These are phyloP conservation scores for Colletotrichum euphorbiae DNA, from an alignment of 2,329 filamentous ascomycete genomes.

Conservation along the genomic window DNA sequence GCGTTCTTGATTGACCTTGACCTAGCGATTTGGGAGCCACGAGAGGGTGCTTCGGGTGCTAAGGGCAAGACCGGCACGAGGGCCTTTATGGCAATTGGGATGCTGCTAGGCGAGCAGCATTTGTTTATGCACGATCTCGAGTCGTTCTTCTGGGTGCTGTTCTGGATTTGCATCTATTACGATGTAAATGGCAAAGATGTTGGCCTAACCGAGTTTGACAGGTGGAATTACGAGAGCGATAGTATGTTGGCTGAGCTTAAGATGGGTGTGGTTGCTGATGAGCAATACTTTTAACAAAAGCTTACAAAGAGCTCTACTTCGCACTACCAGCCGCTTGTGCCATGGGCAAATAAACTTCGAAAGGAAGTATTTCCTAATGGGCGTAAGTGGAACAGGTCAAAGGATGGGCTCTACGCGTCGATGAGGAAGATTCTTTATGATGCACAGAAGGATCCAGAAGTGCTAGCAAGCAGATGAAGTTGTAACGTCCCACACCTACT, in stretches of 20 bases:
- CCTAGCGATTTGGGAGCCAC: constrained; percentile 49
- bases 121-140: constrained; percentile 61
- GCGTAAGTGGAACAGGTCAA: background rate
- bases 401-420: constrained; percentile 11
- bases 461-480: too few species aligned
- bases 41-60: constrained; percentile 50
- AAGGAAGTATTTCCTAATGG: constrained; percentile 46
- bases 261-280: constrained; percentile 7
- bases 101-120: constrained; percentile 54
- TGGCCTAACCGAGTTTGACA: constrained; percentile 31
- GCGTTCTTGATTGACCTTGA: constrained; percentile 58
- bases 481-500: too few species aligned
- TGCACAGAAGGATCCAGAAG: background rate
- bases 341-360: constrained; percentile 47
- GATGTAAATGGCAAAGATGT: constrained; percentile 42
- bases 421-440: constrained; percentile 7
- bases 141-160: constrained; percentile 62
- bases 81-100: constrained; percentile 60
- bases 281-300: constrained; percentile 1
- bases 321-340: constrained; percentile 42
- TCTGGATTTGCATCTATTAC: constrained; percentile 60
- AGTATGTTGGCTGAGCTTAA: constrained; percentile 2
- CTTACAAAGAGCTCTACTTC: constrained; percentile 29
- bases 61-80: constrained; percentile 56
- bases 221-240: background rate